These are phyloP conservation scores for Paratrypanosoma confusum DNA, from an alignment of 208 protist species.

Conservation along the genomic window DNA sequence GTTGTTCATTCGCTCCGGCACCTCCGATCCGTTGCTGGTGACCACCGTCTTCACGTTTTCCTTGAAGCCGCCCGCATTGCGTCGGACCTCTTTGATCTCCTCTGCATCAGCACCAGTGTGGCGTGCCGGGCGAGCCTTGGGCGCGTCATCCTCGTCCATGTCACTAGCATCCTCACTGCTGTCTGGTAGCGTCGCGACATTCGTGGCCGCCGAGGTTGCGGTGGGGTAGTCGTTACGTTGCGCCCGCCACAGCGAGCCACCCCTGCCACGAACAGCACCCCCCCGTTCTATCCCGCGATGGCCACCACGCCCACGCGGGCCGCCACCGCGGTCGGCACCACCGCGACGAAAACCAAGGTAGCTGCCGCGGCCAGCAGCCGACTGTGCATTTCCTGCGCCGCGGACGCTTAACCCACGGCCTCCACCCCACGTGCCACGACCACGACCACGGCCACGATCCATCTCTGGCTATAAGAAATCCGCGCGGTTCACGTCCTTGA, in stretches of 20 bases:
- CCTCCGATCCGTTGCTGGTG: constrained; percentile 58
- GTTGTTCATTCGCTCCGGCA: constrained; percentile 76
- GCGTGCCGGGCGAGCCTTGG: not conserved
- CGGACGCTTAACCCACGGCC: not conserved
- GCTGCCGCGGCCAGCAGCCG: constrained; percentile 1
- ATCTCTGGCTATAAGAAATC: constrained; percentile 1
- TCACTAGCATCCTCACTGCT: constrained; percentile 5
- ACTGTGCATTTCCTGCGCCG: constrained; percentile 2
- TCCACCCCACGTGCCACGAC: not conserved
- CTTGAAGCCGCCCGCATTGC: constrained; percentile 13
- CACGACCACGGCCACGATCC: constrained; percentile 5
- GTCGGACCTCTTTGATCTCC: not conserved
- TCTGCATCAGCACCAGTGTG: not conserved
- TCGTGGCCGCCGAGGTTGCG: too few species aligned
- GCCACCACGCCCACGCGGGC: constrained; percentile 2
- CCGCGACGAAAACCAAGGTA: constrained; percentile 3
- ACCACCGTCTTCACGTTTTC: constrained; percentile 40
- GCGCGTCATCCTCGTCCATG: not conserved
- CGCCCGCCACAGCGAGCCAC: too few species aligned
- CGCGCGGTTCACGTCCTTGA: not conserved
- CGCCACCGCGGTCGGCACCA: constrained; percentile 1
- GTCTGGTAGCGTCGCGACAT: too few species aligned
- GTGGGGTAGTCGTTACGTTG: too few species aligned
- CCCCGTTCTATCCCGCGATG: too few species aligned
- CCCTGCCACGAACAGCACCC: too few species aligned